A percentile compares a stretch with the other conserved stretches of the same genome.
Conservation (phyloP, 2,329 filamentous ascomycete genomes). For the Ilyonectria robusta region DNA sequence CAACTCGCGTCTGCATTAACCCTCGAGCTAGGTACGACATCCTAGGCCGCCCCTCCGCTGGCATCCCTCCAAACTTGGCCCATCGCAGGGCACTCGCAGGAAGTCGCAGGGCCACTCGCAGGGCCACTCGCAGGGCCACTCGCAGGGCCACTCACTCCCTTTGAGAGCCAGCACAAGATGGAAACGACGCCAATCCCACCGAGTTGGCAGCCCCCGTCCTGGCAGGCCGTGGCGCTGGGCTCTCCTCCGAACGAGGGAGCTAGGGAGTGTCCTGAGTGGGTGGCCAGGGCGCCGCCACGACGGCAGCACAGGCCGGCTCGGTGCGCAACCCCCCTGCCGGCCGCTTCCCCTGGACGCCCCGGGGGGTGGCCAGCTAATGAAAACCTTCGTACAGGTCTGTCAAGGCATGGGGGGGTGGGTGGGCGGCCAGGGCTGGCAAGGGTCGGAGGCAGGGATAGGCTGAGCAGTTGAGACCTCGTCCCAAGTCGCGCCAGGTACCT, state of each 20-base stretch:
- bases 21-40: conserved; percentile 43
- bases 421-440: conserved; percentile 37
- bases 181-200: conserved; percentile 34
- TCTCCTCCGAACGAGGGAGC: conserved; percentile 38
- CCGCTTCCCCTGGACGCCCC: conserved; percentile 31
- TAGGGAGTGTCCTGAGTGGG: conserved; percentile 38
- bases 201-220: conserved; percentile 39
- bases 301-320: conserved; percentile 46
- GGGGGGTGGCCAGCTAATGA: conserved; percentile 38
- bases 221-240: conserved; percentile 28
- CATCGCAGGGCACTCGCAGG: conserved; percentile 24
- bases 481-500: conserved; percentile 47
- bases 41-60: conserved; percentile 34
- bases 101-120: background rate
- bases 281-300: conserved; percentile 49
- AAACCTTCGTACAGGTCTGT: conserved; percentile 48
- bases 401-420: conserved; percentile 27
- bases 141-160: conserved; percentile 16
- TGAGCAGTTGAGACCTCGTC: conserved; percentile 37
- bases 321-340: conserved; percentile 36
- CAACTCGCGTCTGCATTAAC: conserved; percentile 42
- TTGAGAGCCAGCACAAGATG: conserved; percentile 21
- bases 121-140: conserved; percentile 16
- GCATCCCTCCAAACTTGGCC: conserved; percentile 40
- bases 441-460: conserved; percentile 41